Evolutionary conservation across 805 yeast species (phyloP).

Genomic region (Yamadazyma akitaensis): DNA sequence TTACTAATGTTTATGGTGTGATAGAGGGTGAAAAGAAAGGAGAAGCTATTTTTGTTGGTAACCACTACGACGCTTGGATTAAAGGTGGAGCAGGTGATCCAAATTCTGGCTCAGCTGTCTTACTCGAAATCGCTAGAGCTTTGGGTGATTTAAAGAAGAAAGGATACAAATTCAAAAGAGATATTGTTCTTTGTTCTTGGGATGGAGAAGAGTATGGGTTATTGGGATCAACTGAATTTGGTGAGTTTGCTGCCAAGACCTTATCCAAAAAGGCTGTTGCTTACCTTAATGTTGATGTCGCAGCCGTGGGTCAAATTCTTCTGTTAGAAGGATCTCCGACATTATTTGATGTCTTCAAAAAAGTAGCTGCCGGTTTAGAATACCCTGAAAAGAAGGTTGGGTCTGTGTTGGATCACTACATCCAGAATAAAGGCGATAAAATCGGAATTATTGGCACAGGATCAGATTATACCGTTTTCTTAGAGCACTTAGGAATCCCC

Average conservation of each 20-base stretch:
- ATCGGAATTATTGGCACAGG: slow-evolving; percentile 47
- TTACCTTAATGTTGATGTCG: slow-evolving; percentile 50
- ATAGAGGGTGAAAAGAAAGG: slow-evolving; percentile 37
- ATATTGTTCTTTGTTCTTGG: slow-evolving; percentile 36
- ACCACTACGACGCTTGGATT: slow-evolving; percentile 47
- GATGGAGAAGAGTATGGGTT: slow-evolving; percentile 51
- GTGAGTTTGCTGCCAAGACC: slow-evolving; percentile 43
- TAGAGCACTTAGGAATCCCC: slow-evolving; percentile 66
- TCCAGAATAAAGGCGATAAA: slow-evolving; percentile 25
- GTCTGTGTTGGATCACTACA: slow-evolving; percentile 50
- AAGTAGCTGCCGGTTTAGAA: slow-evolving; percentile 47
- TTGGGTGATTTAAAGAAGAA: slow-evolving; percentile 33
- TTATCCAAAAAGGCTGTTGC: slow-evolving; percentile 45
- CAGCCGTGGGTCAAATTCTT: slow-evolving; percentile 51
- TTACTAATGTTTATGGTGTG: slow-evolving; percentile 44
- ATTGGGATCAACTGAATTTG: slow-evolving; percentile 55
- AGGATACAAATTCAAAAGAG: slow-evolving; percentile 38
- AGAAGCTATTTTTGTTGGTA: slow-evolving; percentile 42
- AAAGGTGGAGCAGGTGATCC: slow-evolving; percentile 50
- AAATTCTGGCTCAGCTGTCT: slow-evolving; percentile 42
- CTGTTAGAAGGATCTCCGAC: slow-evolving; percentile 54
- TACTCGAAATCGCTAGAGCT: slow-evolving; percentile 42
- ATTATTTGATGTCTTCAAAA: slow-evolving; percentile 41
- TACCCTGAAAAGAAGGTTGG: slow-evolving; percentile 38
- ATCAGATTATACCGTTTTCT: slow-evolving; percentile 58